phyloP scores from a whole-genome alignment of 805 yeast genomes.

The Kuraishia molischiana region DNA sequence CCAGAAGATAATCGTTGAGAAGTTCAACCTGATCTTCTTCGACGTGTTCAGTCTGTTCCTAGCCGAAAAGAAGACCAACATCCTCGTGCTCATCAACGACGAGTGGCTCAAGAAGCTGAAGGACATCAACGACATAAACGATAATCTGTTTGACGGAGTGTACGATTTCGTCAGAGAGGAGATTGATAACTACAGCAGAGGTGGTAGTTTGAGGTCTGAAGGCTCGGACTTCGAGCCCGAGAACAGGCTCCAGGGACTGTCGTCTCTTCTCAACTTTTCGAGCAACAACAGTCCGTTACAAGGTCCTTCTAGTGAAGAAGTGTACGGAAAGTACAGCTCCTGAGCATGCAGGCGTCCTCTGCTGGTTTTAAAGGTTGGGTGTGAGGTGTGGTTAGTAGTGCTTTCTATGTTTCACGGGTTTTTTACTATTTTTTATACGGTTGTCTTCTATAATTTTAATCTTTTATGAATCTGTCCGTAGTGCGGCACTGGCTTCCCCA shows the following conservation, averaged over 20 bases:
- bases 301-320: constrained; percentile 3
- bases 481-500: too few relatives aligned
- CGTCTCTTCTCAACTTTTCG: constrained; percentile 7
- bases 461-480: too few relatives aligned
- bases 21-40: constrained; percentile 19
- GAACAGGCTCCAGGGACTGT: constrained; percentile 6
- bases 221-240: constrained; percentile 1
- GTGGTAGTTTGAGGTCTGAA: constrained; percentile 7
- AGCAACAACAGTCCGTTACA: constrained; percentile 8
- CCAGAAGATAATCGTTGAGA: constrained; percentile 20
- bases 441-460: too few relatives aligned
- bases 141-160: constrained; percentile 15
- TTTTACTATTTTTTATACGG: too few relatives aligned
- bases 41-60: constrained; percentile 16
- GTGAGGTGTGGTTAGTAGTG: too few relatives aligned
- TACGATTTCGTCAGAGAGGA: constrained; percentile 16
- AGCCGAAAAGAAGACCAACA: constrained; percentile 20
- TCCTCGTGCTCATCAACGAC: constrained; percentile 19
- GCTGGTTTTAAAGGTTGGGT: too few relatives aligned
- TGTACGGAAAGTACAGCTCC: not conserved
- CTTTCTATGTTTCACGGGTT: too few relatives aligned
- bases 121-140: constrained; percentile 19
- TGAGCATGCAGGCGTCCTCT: too few relatives aligned
- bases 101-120: constrained; percentile 19
- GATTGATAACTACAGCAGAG: constrained; percentile 13